Percentiles rank a stretch among this genome's conserved stretches.
These are phyloP conservation scores for Carex kokanica DNA, from an alignment of 176 grass and related monocot genomes.

Conservation along the genomic window DNA sequence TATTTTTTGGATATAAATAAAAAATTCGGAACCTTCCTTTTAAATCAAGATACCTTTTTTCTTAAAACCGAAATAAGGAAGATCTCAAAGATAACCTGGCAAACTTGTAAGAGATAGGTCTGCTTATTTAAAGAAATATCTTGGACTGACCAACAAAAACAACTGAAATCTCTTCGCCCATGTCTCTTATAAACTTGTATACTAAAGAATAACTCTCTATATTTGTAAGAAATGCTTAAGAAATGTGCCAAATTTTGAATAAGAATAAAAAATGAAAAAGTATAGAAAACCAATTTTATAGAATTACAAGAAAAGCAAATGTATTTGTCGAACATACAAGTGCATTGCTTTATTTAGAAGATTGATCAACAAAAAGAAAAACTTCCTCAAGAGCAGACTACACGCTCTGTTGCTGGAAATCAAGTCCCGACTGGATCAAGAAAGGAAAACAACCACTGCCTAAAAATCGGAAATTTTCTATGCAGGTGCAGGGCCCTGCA, in stretches of 20 bases:
- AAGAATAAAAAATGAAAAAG: neutral
- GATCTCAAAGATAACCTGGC: too few relatives aligned
- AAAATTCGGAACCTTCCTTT: too few relatives aligned
- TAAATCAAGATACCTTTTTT: too few relatives aligned
- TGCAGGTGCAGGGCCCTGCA: slow-evolving; percentile 44
- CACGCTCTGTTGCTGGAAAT: slow-evolving; percentile 40
- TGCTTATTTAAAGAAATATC: neutral
- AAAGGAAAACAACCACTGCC: slow-evolving; percentile 35
- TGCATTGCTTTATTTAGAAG: slow-evolving; percentile 24
- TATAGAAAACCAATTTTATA: neutral
- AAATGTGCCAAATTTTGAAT: neutral
- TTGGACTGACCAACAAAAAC: too few relatives aligned
- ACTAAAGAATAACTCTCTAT: neutral
- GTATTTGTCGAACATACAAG: slow-evolving; percentile 8
- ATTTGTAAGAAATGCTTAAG: neutral
- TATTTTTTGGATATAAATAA: too few relatives aligned
- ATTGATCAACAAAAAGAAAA: slow-evolving; percentile 23
- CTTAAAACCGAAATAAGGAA: too few relatives aligned
- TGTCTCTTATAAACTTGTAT: neutral
- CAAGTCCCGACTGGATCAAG: slow-evolving; percentile 38
- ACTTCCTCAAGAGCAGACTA: slow-evolving; percentile 39
- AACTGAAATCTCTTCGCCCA: too few relatives aligned
- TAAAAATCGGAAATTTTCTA: slow-evolving; percentile 43
- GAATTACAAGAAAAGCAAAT: slow-evolving; percentile 10
- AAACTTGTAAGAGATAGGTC: too few relatives aligned